Conservation (phyloP, 2,329 filamentous ascomycete species). For the Thelonectria discophora region DNA sequence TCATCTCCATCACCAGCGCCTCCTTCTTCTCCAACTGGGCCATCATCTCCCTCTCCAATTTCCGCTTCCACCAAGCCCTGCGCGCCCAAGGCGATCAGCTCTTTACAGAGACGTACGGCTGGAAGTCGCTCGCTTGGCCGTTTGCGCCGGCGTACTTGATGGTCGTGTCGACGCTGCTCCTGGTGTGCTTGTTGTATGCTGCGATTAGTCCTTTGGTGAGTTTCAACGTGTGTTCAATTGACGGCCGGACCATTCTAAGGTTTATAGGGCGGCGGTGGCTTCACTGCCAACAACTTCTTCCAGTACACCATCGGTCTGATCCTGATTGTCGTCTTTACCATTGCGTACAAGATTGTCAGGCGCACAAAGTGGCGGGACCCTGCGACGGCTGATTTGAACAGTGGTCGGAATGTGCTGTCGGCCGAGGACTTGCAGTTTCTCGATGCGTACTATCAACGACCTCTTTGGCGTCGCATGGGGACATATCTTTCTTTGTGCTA, state of each 20-base stretch:
- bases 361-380: conserved; percentile 16
- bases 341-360: conserved; percentile 15
- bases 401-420: conserved; percentile 5
- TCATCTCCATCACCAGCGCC: conserved; percentile 25
- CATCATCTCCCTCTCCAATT: conserved; percentile 19
- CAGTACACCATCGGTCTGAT: conserved; percentile 21
- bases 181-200: conserved; percentile 12
- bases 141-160: conserved; percentile 13
- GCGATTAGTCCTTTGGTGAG: conserved; percentile 19
- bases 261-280: conserved; percentile 5
- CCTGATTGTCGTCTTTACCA: conserved; percentile 12
- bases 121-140: conserved; percentile 20
- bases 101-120: conserved; percentile 17
- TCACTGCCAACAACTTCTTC: conserved; percentile 22
- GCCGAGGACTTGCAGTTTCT: conserved; percentile 12
- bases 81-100: conserved; percentile 17
- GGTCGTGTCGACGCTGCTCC: conserved; percentile 8
- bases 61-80: conserved; percentile 21
- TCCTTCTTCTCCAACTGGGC: conserved; percentile 26
- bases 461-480: conserved; percentile 17
- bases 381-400: conserved; percentile 10
- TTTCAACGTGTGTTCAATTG: background rate
- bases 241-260: background rate
- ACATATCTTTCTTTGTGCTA: conserved; percentile 14
- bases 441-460: conserved; percentile 17